Percentiles rank a stretch among this genome's conserved stretches.
These are phyloP conservation scores for Ehretia macrophylla DNA, from an alignment of 257 asterid species.

Conservation along the genomic window DNA sequence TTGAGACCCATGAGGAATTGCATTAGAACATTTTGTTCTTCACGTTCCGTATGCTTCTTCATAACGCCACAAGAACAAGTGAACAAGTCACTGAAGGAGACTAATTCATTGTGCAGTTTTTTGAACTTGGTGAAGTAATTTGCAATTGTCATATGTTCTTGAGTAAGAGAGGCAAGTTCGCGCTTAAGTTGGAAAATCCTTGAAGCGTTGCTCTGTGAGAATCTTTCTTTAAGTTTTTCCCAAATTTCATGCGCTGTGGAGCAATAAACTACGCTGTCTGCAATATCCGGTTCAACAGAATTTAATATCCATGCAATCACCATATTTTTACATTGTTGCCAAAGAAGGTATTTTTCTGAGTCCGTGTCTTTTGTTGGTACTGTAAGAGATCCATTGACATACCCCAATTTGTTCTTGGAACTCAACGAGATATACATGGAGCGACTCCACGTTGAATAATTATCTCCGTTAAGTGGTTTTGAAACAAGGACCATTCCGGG, in stretches of 20 bases:
- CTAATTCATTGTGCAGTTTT: background rate
- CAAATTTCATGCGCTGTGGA: background rate
- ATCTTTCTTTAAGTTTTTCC: background rate
- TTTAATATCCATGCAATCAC: background rate
- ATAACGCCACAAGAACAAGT: no score
- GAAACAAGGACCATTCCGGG: background rate
- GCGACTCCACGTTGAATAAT: background rate
- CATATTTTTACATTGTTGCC: constrained; percentile 3
- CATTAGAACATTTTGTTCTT: background rate
- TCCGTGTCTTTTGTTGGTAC: background rate
- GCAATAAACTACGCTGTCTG: background rate
- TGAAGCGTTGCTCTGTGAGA: constrained; percentile 4
- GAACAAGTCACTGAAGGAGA: background rate
- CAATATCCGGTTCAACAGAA: background rate
- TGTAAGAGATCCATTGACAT: background rate
- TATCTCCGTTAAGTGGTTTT: background rate
- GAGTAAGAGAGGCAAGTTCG: background rate
- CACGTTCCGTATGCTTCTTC: background rate
- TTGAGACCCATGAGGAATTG: constrained; percentile 5
- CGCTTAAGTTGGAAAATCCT: background rate
- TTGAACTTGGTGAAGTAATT: background rate
- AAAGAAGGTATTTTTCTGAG: background rate
- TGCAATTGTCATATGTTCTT: background rate
- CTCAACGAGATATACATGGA: background rate
- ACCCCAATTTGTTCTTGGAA: background rate